Evolutionary conservation across 2,329 filamentous ascomycete genomes (phyloP), one percentile per base, ranked within the genome.

Genomic region (Calonectria fujianensis): DNA sequence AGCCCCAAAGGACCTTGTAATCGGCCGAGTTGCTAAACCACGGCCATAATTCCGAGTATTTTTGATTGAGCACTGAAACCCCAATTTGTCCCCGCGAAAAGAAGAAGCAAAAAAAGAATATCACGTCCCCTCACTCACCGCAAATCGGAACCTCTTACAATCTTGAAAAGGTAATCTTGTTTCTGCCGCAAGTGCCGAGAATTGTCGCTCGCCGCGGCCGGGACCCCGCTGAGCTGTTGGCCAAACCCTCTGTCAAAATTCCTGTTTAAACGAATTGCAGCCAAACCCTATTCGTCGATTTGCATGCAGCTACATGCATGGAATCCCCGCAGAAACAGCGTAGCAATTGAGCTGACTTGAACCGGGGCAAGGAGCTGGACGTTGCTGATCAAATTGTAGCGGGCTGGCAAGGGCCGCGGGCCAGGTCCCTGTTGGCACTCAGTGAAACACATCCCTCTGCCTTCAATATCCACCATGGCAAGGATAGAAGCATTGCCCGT

Each of bases 291-390:
- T 63, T 29, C 24, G 57, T 63, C 37, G 7, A 11, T 63, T 63
- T 63, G 37, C 57, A 63, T 63, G 57, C 57, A 63, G 57, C 57
- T 41, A 63, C 57, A 41, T 63, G 57, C 57, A 41, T 31, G 35
- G 57, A 29, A 63, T 63, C 37, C 57, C 57, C 57, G 31, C 57
- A 63, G 57, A 63, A 63, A 63, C 57, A 63, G 37, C 37, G 57
- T 63, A 63, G 57, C 57, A 63, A 29, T 18, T 20, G 57, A 63
- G 57, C 57, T 63, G 57, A 63, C 57, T 41, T 11, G 57, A 63
- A 35, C 57, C 24, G 18, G 57, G 57, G 57, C 54, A 59, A 39
- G 32, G 35, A 39, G 20, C 18, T 16, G 37, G 37, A 63, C 24
- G 57, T 20, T 27, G 37, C 35, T 41, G 57, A 63, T 63, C 57